Evolutionary conservation across 352 stramenopile genomes (phyloP).

Genomic region (Paralagenidium karlingii): DNA sequence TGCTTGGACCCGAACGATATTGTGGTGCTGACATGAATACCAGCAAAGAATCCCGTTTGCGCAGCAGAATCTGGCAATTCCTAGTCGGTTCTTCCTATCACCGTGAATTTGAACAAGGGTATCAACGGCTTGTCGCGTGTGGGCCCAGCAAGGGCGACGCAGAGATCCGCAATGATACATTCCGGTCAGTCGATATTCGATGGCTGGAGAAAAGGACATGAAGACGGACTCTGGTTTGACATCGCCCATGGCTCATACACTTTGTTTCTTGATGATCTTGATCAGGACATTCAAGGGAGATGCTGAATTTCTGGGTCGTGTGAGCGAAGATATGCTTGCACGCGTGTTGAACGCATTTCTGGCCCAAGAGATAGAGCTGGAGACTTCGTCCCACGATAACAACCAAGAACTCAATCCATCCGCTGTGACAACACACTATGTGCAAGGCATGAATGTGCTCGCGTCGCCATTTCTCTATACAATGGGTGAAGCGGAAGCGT

Average conservation of each 20-base stretch:
- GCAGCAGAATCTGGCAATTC: too few relatives aligned
- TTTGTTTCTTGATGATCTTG: neutral
- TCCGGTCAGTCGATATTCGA: too few relatives aligned
- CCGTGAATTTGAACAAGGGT: too few relatives aligned
- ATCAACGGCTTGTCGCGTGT: too few relatives aligned
- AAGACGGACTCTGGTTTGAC: neutral
- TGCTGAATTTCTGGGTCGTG: slow-evolving; percentile 73
- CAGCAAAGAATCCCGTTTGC: too few relatives aligned
- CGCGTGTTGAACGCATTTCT: slow-evolving; percentile 88
- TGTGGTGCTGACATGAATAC: too few relatives aligned
- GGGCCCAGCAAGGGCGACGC: too few relatives aligned
- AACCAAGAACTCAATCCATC: neutral
- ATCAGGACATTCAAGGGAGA: slow-evolving; percentile 76
- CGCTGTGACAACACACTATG: slow-evolving; percentile 29
- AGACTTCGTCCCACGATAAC: slow-evolving; percentile 1
- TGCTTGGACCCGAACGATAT: too few relatives aligned
- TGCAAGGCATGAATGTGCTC: slow-evolving; percentile 90
- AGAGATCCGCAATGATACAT: slow-evolving; percentile 89
- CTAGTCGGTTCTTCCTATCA: too few relatives aligned
- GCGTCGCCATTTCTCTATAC: slow-evolving; percentile 86
- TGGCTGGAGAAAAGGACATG: too few relatives aligned
- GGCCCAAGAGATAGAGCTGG: slow-evolving; percentile 41
- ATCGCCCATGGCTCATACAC: neutral
- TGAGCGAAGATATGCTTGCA: slow-evolving; percentile 86
- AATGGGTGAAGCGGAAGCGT: slow-evolving; percentile 85